Evolutionary conservation across 768 basidiomycete genomes (phyloP).

Genomic region (Tubosaeta sp.): DNA sequence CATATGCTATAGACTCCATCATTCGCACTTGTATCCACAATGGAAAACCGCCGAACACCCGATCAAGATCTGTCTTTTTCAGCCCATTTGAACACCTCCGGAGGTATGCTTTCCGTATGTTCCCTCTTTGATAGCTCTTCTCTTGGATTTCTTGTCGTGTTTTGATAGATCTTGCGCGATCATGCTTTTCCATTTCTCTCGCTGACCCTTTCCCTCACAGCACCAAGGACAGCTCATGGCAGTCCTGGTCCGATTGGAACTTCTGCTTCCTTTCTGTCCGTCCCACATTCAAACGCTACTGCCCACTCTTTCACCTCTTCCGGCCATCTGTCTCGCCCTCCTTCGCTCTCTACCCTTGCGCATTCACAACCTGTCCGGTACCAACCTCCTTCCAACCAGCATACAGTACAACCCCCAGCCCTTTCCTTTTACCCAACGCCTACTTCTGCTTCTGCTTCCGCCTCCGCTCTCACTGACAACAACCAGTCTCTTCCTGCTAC

Average conservation of each 20-base stretch:
- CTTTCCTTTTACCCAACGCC: conserved; percentile 4
- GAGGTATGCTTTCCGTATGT: conserved; percentile 25
- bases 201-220: conserved; percentile 11
- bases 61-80: conserved; percentile 11
- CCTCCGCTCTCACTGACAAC: neutral
- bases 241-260: neutral
- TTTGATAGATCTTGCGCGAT: conserved; percentile 15
- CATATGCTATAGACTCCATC: conserved; percentile 1
- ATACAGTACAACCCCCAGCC: neutral
- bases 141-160: conserved; percentile 6
- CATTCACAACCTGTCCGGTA: neutral
- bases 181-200: neutral
- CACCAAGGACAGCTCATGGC: conserved; percentile 1
- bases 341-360: neutral
- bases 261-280: neutral
- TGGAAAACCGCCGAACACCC: conserved; percentile 21
- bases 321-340: neutral
- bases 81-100: conserved; percentile 14
- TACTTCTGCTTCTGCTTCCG: neutral
- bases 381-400: neutral
- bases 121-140: conserved; percentile 8
- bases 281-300: neutral
- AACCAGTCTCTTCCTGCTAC: conserved; percentile 1
- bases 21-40: conserved; percentile 13
- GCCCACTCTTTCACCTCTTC: neutral